These are phyloP conservation scores for Debaryomyces tyrocola DNA, from an alignment of 805 yeast genomes.

Conservation along the genomic window DNA sequence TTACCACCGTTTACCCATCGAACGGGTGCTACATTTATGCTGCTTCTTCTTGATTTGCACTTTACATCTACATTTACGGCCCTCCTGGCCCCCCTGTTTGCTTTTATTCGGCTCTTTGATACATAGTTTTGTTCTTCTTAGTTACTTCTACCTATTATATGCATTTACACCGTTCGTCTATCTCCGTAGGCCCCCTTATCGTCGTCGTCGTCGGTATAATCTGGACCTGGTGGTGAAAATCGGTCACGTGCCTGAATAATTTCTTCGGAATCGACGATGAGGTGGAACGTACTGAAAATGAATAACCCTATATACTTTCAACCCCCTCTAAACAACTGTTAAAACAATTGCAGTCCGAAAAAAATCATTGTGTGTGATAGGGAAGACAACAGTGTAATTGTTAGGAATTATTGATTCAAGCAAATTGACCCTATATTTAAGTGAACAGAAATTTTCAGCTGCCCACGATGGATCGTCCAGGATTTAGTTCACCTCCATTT, in stretches of 20 bases:
- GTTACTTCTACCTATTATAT: neutral
- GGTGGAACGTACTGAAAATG: neutral
- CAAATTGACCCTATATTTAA: too few relatives aligned
- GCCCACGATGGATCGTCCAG: neutral
- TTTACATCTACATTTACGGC: too few relatives aligned
- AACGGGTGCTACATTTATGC: too few relatives aligned
- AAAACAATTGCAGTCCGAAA: neutral
- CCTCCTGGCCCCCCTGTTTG: too few relatives aligned
- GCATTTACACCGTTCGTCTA: too few relatives aligned
- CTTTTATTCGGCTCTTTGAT: neutral
- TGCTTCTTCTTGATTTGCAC: too few relatives aligned
- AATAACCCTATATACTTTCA: neutral
- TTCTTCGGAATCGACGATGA: neutral
- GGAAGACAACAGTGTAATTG: neutral
- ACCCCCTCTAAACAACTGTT: neutral
- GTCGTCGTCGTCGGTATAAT: too few relatives aligned
- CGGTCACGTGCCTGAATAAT: neutral
- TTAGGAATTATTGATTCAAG: neutral
- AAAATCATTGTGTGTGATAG: neutral
- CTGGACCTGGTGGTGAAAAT: too few relatives aligned
- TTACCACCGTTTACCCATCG: too few relatives aligned
- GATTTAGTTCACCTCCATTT: constrained; percentile 16
- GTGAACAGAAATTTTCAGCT: too few relatives aligned
- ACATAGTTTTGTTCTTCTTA: neutral
- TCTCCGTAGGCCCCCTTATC: too few relatives aligned